Base-by-base conservation (phyloP, 2,329 filamentous ascomycete species). In the Aspergillus sp. region DNA sequence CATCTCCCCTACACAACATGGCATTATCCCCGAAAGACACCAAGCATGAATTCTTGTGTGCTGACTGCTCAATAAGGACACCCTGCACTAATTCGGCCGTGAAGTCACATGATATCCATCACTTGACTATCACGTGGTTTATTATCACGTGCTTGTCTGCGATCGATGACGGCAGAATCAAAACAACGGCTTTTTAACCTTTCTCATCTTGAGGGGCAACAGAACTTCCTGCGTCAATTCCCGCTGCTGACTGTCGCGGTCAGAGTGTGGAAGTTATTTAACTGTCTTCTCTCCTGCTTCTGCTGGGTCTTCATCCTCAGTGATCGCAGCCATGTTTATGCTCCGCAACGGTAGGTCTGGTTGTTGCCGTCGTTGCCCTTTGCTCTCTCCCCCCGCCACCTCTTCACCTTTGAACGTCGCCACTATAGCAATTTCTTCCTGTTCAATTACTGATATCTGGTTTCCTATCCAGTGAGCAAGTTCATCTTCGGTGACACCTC, bases 401-500 rank as follows among this genome's bases (percentile, higher is more conserved):
- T 54, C 52, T 39, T 30, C 33, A 47, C 36, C 39, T 40, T 49
- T 40, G 51, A 5, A 54, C 53, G 52, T 52, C 55, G 41, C 54
- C 43, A 52, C 56, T 47, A 50, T 36, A 19, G 33, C 49, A 49
- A 50, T 54, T 57, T 52, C 53, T 43, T 42, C 40, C 29, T 29
- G 29, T 41, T 43, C 1, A 12, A n/a, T 32, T 10, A 43, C 30
- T 41, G 12, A 28, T 46, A 42, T 33, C 30, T 12, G 28, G 45
- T 30, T 47, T 35, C 38, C 41, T 8, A 8, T 19, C 19, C 36
- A 94, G 88, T 94, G 57, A 86, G 87, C 71, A 96, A 95, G 72
- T 83, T 93, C 62, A 82, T 97, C 64, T 97, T 97, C 66, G 83
- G 83, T 55, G 89, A 94, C 67, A 81, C 80, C 61, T 88, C 82